A percentile compares a stretch with the other conserved stretches of the same genome.
These are phyloP conservation scores for Tylopilus vinaceipallidus DNA, from an alignment of 768 basidiomycete species.

Conservation along the genomic window DNA sequence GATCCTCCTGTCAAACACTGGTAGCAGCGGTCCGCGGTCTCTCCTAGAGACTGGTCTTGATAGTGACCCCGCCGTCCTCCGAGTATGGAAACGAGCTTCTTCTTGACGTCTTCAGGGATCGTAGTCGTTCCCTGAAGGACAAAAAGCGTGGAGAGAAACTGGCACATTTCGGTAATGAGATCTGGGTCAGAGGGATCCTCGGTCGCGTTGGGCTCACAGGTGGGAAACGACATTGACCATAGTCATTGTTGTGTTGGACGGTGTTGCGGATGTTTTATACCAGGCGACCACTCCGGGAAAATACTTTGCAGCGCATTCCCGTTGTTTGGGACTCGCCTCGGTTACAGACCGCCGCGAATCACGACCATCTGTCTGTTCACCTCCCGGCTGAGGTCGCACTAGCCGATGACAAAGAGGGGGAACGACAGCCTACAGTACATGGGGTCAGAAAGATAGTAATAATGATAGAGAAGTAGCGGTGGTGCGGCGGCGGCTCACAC, in stretches of 20 bases:
- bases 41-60: slow-evolving; percentile 30
- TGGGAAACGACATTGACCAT: too few species aligned
- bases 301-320: too few species aligned
- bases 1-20: slow-evolving; percentile 27
- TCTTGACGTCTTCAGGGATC: slow-evolving; percentile 33
- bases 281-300: too few species aligned
- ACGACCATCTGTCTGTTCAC: slow-evolving; percentile 12
- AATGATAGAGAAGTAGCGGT: not conserved
- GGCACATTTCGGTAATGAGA: slow-evolving; percentile 35
- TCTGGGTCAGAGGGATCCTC: slow-evolving; percentile 12
- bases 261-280: too few species aligned
- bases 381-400: slow-evolving; percentile 18
- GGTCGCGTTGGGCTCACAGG: slow-evolving; percentile 12
- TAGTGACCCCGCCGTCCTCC: slow-evolving; percentile 32
- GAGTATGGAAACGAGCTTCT: slow-evolving; percentile 35
- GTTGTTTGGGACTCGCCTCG: too few species aligned
- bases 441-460: not conserved
- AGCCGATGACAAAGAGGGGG: slow-evolving; percentile 18
- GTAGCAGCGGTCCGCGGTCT: slow-evolving; percentile 38
- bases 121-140: slow-evolving; percentile 36
- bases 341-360: not conserved
- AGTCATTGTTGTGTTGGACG: too few species aligned
- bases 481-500: slow-evolving; percentile 12
- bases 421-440: slow-evolving; percentile 4
- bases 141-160: slow-evolving; percentile 41